Evolutionary conservation across 75 land plant species (phyloP).

Genomic region (Azolla pinnata): DNA sequence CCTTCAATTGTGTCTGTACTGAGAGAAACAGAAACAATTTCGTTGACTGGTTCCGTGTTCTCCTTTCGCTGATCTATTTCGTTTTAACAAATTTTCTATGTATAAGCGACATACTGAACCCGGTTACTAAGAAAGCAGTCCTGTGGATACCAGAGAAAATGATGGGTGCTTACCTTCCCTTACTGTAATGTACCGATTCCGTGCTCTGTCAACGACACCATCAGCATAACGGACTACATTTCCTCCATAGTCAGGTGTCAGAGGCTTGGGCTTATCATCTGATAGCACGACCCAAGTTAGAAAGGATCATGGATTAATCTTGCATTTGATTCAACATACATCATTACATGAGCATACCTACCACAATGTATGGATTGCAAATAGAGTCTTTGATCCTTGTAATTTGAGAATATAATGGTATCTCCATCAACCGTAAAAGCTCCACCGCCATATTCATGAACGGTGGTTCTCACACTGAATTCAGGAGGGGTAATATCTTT

Average conservation of each 20-base stretch:
- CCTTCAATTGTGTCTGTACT: conserved; percentile 26
- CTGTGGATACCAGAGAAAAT: not conserved
- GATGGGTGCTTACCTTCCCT: conserved; percentile 42
- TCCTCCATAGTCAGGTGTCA: conserved; percentile 67
- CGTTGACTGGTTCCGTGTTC: conserved; percentile 42
- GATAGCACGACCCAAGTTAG: conserved; percentile 15
- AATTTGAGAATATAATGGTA: conserved; percentile 58
- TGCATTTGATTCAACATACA: not conserved
- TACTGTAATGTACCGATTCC: conserved; percentile 44
- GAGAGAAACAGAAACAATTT: conserved; percentile 47
- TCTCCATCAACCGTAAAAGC: conserved; percentile 54
- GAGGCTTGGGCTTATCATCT: conserved; percentile 43
- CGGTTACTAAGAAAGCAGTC: not conserved
- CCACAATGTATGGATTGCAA: conserved; percentile 43
- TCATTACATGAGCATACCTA: conserved; percentile 1
- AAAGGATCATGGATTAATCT: too few species aligned
- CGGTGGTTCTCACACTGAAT: conserved; percentile 61
- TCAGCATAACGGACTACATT: conserved; percentile 59
- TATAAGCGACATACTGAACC: not conserved
- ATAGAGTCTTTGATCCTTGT: conserved; percentile 72
- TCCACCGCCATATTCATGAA: conserved; percentile 89
- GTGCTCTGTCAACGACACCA: conserved; percentile 55
- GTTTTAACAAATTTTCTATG: not conserved
- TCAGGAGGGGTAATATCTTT: conserved; percentile 55
- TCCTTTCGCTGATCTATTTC: conserved; percentile 55